Evolutionary conservation across 2,329 filamentous ascomycete species (phyloP), one percentile per base, ranked within the genome.

Genomic region (Trichophyton schoenleinii): DNA sequence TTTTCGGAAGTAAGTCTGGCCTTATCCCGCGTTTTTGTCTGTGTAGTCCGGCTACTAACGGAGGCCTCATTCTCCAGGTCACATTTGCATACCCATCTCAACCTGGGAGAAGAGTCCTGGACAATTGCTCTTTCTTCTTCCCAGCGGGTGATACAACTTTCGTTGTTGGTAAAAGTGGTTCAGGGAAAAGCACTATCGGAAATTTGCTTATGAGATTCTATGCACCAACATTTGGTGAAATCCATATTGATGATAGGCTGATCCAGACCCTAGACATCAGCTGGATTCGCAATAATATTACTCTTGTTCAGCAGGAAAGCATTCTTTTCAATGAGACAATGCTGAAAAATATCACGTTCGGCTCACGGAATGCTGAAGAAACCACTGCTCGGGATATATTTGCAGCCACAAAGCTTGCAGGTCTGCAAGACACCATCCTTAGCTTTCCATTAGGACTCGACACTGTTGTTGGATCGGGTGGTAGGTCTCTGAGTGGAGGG

Each of bases 161-260:
- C 68, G 79, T 97, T 1, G 83, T 96, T 58, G 94, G 92, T 0
- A 82, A 81, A 67, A 96, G 90, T 68, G 94, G 94, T 0, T 96
- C 89, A 1, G 92, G 92, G 0, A 97, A 97, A 72, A 96, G 90
- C 67, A 97, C 92, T 0, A 70, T 97, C 1, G 86, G 87, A 0
- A 90, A 89, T 69, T 79, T 97, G 0, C 78, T 97, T 0, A 79
- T 91, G 58, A 83, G 86, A 11, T 88, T 95, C 67, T 96, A 96
- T 69, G 77, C 82, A 5, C 83, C 88, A 0, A 72, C 75, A 0
- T 75, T 75, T 0, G 92, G 91, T 0, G 72, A 81, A 0, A 85
- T 96, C 15, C 70, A 80, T 0, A 75, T 97, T 8, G 90, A 95
- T 68, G 84, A 82, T 0, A 70, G 80, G 1, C 75, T 82, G 0